Evolutionary conservation across 306 rosid genomes (phyloP).

Genomic region (Argentina anserina): DNA sequence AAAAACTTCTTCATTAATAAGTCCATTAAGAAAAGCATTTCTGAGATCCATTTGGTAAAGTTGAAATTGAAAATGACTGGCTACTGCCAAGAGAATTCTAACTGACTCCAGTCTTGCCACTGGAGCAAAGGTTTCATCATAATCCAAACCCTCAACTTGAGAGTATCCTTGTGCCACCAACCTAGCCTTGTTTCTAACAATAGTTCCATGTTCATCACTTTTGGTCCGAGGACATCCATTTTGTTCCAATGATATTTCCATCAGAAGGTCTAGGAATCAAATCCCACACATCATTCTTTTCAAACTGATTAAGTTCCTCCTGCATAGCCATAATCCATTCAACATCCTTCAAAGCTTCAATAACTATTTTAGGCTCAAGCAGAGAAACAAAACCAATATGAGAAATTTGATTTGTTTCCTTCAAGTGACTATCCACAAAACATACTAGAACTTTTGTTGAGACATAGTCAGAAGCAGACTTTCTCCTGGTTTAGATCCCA

Average conservation of each 20-base stretch:
- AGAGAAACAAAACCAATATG: no score
- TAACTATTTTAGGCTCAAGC: neutral
- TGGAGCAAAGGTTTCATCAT: neutral
- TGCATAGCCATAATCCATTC: neutral
- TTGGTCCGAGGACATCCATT: neutral
- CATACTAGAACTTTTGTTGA: no score
- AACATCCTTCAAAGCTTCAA: neutral
- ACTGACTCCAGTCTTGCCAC: neutral
- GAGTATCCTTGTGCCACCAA: neutral
- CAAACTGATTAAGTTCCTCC: neutral
- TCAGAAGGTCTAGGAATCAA: neutral
- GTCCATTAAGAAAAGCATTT: neutral
- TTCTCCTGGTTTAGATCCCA: no score
- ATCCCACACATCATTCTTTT: neutral
- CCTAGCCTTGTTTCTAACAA: neutral
- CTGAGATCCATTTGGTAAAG: neutral
- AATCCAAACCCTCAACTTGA: neutral
- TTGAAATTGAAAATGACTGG: neutral
- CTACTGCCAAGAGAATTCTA: rapidly evolving
- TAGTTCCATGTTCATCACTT: neutral
- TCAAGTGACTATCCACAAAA: no score
- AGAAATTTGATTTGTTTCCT: no score
- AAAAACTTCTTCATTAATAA: neutral
- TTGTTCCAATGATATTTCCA: neutral
- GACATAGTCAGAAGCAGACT: no score